Evolutionary conservation across 805 yeast genomes (phyloP).

Genomic region (Dipodascus geniculatus): DNA sequence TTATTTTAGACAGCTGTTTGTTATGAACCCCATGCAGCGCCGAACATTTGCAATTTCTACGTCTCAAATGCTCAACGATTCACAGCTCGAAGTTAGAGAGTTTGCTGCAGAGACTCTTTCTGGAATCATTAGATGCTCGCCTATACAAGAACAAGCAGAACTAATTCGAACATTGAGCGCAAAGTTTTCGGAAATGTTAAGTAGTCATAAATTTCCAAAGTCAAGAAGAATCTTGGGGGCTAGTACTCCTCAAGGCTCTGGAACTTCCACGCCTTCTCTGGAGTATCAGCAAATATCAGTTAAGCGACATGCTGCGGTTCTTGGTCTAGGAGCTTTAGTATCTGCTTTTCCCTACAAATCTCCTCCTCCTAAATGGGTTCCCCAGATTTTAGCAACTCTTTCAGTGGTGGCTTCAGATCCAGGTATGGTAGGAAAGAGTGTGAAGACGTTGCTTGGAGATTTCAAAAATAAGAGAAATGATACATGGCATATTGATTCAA

Average conservation of each 20-base stretch:
- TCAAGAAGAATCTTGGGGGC: constrained; percentile 10
- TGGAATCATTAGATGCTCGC: constrained; percentile 60
- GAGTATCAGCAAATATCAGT: constrained; percentile 27
- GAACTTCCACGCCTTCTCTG: constrained; percentile 8
- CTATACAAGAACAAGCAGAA: constrained; percentile 31
- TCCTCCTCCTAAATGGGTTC: constrained; percentile 90
- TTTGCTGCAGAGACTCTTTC: constrained; percentile 64
- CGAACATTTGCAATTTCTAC: constrained; percentile 39
- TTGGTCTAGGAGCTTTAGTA: constrained; percentile 81
- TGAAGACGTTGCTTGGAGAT: constrained; percentile 67
- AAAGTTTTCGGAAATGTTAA: constrained; percentile 17
- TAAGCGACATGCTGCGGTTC: constrained; percentile 67
- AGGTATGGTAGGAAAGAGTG: constrained; percentile 73
- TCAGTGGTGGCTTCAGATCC: constrained; percentile 57
- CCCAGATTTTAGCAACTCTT: constrained; percentile 52
- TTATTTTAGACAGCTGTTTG: constrained; percentile 55
- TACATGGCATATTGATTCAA: constrained; percentile 87
- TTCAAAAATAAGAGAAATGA: constrained; percentile 90
- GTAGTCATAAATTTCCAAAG: constrained; percentile 9
- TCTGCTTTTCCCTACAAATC: constrained; percentile 83
- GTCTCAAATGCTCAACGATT: constrained; percentile 42
- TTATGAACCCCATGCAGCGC: constrained; percentile 38
- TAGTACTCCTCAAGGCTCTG: constrained; percentile 6
- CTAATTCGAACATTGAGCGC: constrained; percentile 35
- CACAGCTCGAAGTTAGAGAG: constrained; percentile 64